These are phyloP conservation scores for Cairneyella variabilis DNA, from an alignment of 495 filamentous ascomycete genomes.

Conservation along the genomic window DNA sequence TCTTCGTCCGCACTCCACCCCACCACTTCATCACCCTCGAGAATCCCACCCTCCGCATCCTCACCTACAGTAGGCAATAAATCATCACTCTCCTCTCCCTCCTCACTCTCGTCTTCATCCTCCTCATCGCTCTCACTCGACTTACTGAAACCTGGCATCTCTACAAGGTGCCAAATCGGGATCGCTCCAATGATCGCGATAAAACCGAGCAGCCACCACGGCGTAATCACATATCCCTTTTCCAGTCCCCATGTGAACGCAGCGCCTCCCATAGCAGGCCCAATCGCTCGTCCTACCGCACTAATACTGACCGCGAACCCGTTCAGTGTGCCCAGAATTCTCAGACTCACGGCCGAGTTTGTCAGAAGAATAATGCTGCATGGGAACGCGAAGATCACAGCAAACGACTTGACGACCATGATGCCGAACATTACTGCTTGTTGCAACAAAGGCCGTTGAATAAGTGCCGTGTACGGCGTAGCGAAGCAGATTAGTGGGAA, in stretches of 20 bases:
- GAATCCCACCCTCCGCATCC: constrained; percentile 28
- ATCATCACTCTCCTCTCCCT: not conserved
- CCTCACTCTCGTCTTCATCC: constrained; percentile 35
- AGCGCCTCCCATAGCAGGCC: constrained; percentile 64
- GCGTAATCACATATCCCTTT: constrained; percentile 64
- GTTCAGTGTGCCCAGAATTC: constrained; percentile 83
- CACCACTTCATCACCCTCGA: constrained; percentile 18
- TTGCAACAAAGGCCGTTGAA: constrained; percentile 36
- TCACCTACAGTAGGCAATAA: constrained; percentile 19
- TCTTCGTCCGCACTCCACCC: constrained; percentile 26
- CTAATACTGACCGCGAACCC: constrained; percentile 78
- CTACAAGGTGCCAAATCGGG: constrained; percentile 66
- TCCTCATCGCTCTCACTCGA: constrained; percentile 27
- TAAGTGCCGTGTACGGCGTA: constrained; percentile 67
- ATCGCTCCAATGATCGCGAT: constrained; percentile 60
- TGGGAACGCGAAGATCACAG: constrained; percentile 78
- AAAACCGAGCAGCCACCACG: constrained; percentile 70
- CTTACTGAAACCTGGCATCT: constrained; percentile 67
- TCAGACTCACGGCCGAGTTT: constrained; percentile 72
- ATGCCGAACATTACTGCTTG: constrained; percentile 44
- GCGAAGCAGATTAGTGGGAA: constrained; percentile 71
- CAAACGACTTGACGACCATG: constrained; percentile 64
- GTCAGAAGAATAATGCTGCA: constrained; percentile 86
- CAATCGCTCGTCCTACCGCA: constrained; percentile 71
- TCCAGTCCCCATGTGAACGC: constrained; percentile 69